A percentile compares a stretch with the other conserved stretches of the same genome.
Conservation (phyloP, 768 basidiomycete species). For the Multifurca ochricompacta region DNA sequence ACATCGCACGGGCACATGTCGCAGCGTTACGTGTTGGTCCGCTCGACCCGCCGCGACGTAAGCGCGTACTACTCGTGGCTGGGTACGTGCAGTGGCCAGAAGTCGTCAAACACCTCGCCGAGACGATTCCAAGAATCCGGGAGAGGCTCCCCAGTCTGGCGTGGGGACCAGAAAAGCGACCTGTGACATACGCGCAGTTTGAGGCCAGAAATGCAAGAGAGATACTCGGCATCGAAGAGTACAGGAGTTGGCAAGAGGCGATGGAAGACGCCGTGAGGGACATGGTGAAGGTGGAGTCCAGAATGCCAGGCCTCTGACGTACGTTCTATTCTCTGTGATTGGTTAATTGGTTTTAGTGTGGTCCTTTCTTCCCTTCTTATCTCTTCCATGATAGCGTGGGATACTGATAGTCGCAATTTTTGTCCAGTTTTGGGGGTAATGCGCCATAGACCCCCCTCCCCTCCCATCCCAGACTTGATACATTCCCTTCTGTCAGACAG, state of each 20-base stretch:
- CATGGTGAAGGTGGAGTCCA: conserved; percentile 4
- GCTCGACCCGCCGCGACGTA: conserved; percentile 1
- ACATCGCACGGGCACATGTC: conserved; percentile 10
- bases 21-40: conserved; percentile 7
- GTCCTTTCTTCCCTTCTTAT: neutral
- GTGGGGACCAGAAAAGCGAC: neutral
- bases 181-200: conserved; percentile 2
- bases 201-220: conserved; percentile 12
- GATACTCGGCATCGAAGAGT: conserved; percentile 6
- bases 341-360: too few species aligned
- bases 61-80: conserved; percentile 13
- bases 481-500: too few species aligned
- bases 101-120: conserved; percentile 4
- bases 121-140: conserved; percentile 6
- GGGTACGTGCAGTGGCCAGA: conserved; percentile 14
- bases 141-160: conserved; percentile 7
- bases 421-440: too few species aligned
- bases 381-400: neutral
- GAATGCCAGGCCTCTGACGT: neutral
- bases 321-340: neutral
- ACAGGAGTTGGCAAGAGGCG: conserved; percentile 6
- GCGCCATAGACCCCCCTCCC: neutral
- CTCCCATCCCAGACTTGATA: too few species aligned
- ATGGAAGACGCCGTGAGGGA: conserved; percentile 11
- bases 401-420: neutral